Evolutionary conservation across 345 rosid species (phyloP).

Genomic region (Arabidopsis arenosa): DNA sequence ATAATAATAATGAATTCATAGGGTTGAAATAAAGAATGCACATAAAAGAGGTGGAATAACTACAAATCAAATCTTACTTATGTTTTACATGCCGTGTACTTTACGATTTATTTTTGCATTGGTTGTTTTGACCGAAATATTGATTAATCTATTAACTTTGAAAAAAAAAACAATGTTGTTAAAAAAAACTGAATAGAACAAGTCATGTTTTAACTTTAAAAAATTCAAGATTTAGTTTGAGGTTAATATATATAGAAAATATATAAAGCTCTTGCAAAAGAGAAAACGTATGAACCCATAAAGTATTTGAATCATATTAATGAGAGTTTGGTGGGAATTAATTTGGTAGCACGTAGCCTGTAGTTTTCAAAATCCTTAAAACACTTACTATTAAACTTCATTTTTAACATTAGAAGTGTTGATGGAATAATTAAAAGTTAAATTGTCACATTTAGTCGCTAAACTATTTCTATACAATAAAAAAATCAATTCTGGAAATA

Average conservation of each 20-base stretch:
- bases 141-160: not conserved
- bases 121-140: not conserved
- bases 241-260: not conserved
- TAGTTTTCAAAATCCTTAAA: constrained; percentile 3
- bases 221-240: not conserved
- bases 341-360: constrained; percentile 42
- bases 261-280: constrained; percentile 12
- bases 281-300: constrained; percentile 8
- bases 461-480: not conserved
- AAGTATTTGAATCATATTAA: constrained; percentile 23
- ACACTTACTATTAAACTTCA: not conserved
- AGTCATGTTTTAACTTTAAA: not conserved
- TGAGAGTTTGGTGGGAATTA: constrained; percentile 38
- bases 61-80: too few relatives aligned
- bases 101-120: too few relatives aligned
- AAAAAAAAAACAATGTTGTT: too few relatives aligned
- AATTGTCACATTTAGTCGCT: not conserved
- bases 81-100: not conserved
- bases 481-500: not conserved
- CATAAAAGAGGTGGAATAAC: too few relatives aligned
- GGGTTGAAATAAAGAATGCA: too few relatives aligned
- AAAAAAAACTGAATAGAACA: too few relatives aligned
- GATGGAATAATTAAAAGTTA: not conserved
- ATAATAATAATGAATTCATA: too few relatives aligned
- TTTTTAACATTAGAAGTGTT: not conserved